phyloP scores from a whole-genome alignment of 495 filamentous ascomycete genomes.

The Darksidea phi region DNA sequence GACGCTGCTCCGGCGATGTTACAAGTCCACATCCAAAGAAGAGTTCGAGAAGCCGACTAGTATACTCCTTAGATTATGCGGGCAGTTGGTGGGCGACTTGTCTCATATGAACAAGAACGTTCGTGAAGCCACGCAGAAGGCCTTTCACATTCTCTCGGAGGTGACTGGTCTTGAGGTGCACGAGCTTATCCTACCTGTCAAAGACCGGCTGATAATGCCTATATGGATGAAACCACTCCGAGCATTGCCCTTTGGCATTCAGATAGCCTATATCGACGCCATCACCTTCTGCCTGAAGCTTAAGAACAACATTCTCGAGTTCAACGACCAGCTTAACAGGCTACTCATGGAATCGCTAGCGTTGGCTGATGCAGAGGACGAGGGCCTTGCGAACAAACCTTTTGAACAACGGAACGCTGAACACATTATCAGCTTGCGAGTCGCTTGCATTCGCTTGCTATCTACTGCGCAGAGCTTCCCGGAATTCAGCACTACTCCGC shows the following conservation, averaged over 20 bases:
- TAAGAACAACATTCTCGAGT: conserved; percentile 79
- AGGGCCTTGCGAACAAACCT: conserved; percentile 77
- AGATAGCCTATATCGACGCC: conserved; percentile 97
- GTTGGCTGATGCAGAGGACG: conserved; percentile 89
- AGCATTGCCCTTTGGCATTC: conserved; percentile 83
- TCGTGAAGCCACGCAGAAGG: conserved; percentile 75
- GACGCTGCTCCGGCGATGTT: conserved; percentile 71
- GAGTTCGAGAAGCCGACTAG: conserved; percentile 67
- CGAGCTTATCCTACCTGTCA: conserved; percentile 81
- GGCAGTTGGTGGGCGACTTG: conserved; percentile 79
- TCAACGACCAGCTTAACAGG: conserved; percentile 86
- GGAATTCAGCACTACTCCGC: conserved; percentile 71
- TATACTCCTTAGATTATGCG: conserved; percentile 70
- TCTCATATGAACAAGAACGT: conserved; percentile 94
- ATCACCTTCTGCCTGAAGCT: conserved; percentile 89
- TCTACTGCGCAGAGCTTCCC: conserved; percentile 89
- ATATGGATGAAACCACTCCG: conserved; percentile 94
- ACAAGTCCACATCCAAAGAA: conserved; percentile 68
- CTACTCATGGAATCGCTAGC: conserved; percentile 89
- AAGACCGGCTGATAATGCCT: conserved; percentile 76
- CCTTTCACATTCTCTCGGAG: conserved; percentile 76
- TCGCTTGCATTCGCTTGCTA: conserved; percentile 88
- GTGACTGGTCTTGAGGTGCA: conserved; percentile 73
- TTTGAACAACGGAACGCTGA: conserved; percentile 88
- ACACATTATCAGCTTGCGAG: conserved; percentile 84